Conservation (phyloP, 441 rosid genomes). For the Bruguiera hainesii region DNA sequence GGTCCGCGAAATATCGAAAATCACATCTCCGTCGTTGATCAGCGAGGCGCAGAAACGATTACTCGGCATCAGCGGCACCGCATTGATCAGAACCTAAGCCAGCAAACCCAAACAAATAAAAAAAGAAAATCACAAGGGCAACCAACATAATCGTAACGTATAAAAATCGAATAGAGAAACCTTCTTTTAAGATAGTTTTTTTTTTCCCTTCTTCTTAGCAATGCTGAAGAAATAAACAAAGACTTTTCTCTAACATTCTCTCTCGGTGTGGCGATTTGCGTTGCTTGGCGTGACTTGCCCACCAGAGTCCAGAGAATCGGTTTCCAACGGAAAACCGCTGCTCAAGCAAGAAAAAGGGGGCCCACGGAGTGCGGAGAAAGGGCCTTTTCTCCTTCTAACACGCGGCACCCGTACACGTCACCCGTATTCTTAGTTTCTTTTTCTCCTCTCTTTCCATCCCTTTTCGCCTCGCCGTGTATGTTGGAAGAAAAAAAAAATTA, state of each 20-base stretch:
- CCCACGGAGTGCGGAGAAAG: slow-evolving; percentile 28
- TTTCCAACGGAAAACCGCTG: slow-evolving; percentile 37
- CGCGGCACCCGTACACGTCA: slow-evolving; percentile 49
- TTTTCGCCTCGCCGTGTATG: no score
- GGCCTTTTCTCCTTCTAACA: slow-evolving; percentile 6
- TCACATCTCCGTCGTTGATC: slow-evolving; percentile 5
- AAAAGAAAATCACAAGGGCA: neutral
- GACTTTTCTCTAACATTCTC: no score
- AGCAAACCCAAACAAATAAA: neutral
- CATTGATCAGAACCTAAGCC: neutral
- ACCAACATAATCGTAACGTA: no score
- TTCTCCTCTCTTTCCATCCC: neutral
- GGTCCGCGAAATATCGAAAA: slow-evolving; percentile 19
- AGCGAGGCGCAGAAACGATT: slow-evolving; percentile 2
- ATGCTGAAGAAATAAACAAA: no score
- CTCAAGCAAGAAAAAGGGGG: slow-evolving; percentile 27
- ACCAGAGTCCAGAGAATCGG: no score
- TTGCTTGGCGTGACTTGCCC: neutral
- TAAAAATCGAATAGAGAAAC: neutral
- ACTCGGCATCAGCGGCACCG: neutral
- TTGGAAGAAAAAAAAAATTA: no score
- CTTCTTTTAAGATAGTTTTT: neutral
- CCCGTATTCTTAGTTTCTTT: slow-evolving; percentile 16
- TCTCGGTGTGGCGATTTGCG: neutral
- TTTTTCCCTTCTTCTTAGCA: neutral